Conservation (phyloP, 495 filamentous ascomycete species). For the Penicillium argentinense region DNA sequence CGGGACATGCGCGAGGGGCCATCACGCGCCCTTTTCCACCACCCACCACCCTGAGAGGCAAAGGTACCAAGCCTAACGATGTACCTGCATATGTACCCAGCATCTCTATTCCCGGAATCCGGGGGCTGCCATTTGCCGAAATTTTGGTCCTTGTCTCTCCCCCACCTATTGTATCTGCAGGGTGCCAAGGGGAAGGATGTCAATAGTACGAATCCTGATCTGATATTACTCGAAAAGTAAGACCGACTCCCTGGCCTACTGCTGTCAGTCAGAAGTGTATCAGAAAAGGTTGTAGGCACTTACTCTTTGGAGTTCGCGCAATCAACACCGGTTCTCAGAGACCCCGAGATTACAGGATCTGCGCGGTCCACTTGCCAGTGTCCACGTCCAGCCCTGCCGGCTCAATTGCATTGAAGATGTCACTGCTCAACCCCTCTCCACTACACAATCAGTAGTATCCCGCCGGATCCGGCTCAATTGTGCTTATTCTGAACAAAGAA, state of each 20-base stretch:
- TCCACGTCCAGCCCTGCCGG: neutral
- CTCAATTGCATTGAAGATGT: no score
- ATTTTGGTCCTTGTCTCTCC: neutral
- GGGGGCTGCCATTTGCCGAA: neutral
- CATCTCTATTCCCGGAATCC: constrained; percentile 1
- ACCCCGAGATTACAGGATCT: neutral
- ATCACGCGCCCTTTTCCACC: neutral
- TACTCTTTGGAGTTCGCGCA: neutral
- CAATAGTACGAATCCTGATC: constrained; percentile 4
- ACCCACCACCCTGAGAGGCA: no score
- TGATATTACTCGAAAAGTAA: no score
- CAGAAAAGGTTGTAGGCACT: no score
- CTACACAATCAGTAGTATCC: no score
- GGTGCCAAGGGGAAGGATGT: neutral
- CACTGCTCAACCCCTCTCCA: no score
- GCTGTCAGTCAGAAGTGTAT: no score
- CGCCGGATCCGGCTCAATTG: no score
- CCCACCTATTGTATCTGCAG: neutral
- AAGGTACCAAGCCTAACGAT: no score
- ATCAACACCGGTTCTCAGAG: no score
- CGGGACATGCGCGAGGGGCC: neutral
- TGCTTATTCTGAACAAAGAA: neutral
- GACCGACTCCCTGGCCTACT: no score
- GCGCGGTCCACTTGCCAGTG: neutral
- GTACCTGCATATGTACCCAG: neutral